These are phyloP conservation scores for Lenwebbia sp. DNA, from an alignment of 345 rosid species.

Conservation along the genomic window DNA sequence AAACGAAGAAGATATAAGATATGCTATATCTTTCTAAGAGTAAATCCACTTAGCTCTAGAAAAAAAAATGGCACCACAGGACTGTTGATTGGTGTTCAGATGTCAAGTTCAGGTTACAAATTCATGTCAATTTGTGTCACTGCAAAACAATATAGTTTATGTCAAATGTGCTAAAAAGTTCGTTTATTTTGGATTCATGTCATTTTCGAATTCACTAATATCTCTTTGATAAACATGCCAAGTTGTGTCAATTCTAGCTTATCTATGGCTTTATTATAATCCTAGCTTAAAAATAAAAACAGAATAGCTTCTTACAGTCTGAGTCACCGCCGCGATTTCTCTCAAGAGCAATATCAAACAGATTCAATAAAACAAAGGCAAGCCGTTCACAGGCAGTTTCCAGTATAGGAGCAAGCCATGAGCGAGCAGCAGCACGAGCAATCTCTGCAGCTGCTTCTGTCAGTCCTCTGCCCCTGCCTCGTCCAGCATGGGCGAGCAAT, in stretches of 20 bases:
- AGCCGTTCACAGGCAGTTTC: constrained; percentile 93
- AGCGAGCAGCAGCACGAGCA: constrained; percentile 87
- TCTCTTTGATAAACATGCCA: neutral
- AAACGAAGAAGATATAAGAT: neutral
- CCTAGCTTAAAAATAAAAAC: neutral
- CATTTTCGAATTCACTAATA: neutral
- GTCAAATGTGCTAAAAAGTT: neutral
- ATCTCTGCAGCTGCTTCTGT: constrained; percentile 96
- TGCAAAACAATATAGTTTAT: neutral
- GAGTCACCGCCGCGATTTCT: constrained; percentile 52
- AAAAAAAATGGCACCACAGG: neutral
- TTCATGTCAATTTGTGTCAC: neutral
- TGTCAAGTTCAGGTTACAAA: neutral
- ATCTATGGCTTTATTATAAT: neutral
- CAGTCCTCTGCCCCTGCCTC: constrained; percentile 83
- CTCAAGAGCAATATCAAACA: constrained; percentile 84
- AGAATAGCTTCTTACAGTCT: constrained; percentile 46
- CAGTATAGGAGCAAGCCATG: constrained; percentile 97
- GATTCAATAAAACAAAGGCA: constrained; percentile 77
- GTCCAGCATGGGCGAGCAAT: constrained; percentile 86
- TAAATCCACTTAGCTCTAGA: neutral
- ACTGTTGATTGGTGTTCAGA: neutral
- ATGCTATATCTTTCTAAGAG: neutral
- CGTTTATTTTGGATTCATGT: neutral
- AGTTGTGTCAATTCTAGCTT: neutral